Percentiles rank a stretch among this genome's conserved stretches.
Conservation (phyloP, 1,139 yeast species). For the Magnusiomyces paraingens region DNA sequence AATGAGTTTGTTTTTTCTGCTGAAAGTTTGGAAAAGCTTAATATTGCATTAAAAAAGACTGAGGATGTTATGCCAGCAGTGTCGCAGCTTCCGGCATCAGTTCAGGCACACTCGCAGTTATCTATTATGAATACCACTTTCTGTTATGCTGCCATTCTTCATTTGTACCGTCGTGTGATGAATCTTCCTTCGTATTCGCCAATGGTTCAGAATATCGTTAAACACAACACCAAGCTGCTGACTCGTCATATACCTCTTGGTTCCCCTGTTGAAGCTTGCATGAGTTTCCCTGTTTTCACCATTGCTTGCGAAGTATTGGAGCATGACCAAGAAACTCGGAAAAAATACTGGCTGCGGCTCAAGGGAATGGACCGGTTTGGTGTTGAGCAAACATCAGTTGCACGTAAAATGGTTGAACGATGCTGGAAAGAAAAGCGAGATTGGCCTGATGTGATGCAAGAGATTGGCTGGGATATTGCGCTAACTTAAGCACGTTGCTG, state of each 20-base stretch:
- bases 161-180: constrained; percentile 46
- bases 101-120: constrained; percentile 36
- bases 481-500: constrained; percentile 19
- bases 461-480: constrained; percentile 26
- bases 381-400: constrained; percentile 40
- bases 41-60: background rate
- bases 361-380: constrained; percentile 41
- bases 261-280: constrained; percentile 46
- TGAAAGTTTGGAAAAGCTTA: background rate
- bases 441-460: constrained; percentile 30
- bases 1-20: constrained; percentile 2
- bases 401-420: constrained; percentile 41
- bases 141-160: constrained; percentile 46
- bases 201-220: constrained; percentile 42
- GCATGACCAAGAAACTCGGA: constrained; percentile 34
- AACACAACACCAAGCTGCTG: constrained; percentile 36
- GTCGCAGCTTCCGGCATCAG: constrained; percentile 10
- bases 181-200: constrained; percentile 40
- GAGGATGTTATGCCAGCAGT: background rate
- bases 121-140: constrained; percentile 46
- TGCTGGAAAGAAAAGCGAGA: constrained; percentile 39
- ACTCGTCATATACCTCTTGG: constrained; percentile 39
- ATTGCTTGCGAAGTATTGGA: constrained; percentile 47
- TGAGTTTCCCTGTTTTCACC: constrained; percentile 47
- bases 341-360: constrained; percentile 38